Base-by-base conservation (phyloP, 805 yeast species). In the Saturnispora galanensis region DNA sequence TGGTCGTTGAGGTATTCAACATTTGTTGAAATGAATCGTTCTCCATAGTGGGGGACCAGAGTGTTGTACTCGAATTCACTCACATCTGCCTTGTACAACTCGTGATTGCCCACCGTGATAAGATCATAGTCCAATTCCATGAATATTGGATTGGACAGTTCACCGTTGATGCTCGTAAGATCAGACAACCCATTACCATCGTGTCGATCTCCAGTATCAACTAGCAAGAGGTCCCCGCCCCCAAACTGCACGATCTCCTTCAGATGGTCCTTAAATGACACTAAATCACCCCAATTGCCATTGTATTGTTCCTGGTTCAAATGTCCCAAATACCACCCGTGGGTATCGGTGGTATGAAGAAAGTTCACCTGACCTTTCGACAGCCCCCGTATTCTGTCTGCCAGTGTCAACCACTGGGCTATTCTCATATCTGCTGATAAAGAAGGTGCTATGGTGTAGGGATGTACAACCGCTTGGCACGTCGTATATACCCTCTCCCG, bases 241-340 rank as follows among this genome's bases (percentile, higher is more conserved):
- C 67, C 38, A 30, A 59, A 47, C 6, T 35, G 36, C 10, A 52
- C 43, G 15, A 56, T 53, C 0, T 56, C 50, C 31, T 68, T 66
- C 53, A 89, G 59, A 45, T 74, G 76, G 4, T 61, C 50, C 0
- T 77, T 66, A 57, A 90, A 89, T 0, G 89, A 78, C 3, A 84
- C 57, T 48, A 83, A 85, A 56, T 90, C 95, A 9, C 97, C 97
- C 96, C 96, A 90, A 59, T 89, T 85, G 4, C 85, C 93, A 33
- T 81, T 73, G 60, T 80, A 90, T 47, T 76, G 77, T 28, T 73
- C 69, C 60, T 89, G 97, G 52, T 80, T 79, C 34, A 77, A 54
- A 65, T 90, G 98, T 0, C 97, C 97, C 5, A 90, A 79, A 50
- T 83, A 76, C 98, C 98, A 93, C 1, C 93, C 97, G 61, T 93